A percentile compares a stretch with the other conserved stretches of the same genome.
Conservation (phyloP, 2,329 filamentous ascomycete species). For the Cercospora sojina region DNA sequence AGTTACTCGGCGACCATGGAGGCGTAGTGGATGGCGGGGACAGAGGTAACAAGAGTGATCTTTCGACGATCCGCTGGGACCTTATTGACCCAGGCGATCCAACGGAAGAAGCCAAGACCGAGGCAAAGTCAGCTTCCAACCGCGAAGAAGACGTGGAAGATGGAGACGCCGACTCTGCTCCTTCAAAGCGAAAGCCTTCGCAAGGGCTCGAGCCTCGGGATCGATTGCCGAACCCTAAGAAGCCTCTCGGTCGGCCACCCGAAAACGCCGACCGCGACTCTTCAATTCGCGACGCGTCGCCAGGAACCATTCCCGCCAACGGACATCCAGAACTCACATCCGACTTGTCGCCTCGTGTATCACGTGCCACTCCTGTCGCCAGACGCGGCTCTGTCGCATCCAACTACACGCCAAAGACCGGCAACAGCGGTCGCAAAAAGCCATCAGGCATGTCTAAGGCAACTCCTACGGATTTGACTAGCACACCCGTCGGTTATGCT, state of each 20-base stretch:
- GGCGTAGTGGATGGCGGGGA: slow-evolving; percentile 40
- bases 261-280: slow-evolving; percentile 13
- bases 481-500: slow-evolving; percentile 41
- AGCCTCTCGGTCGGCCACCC: slow-evolving; percentile 9
- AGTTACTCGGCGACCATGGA: slow-evolving; percentile 40
- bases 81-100: slow-evolving; percentile 58
- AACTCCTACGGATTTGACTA: neutral
- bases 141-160: slow-evolving; percentile 12
- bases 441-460: slow-evolving; percentile 13
- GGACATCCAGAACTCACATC: slow-evolving; percentile 10
- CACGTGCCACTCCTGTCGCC: slow-evolving; percentile 4
- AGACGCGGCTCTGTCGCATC: slow-evolving; percentile 8
- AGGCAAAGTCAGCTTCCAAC: slow-evolving; percentile 16
- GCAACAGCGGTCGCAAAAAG: neutral
- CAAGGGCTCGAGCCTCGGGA: neutral
- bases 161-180: slow-evolving; percentile 32
- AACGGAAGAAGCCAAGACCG: slow-evolving; percentile 24
- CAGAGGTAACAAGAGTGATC: slow-evolving; percentile 45
- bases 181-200: slow-evolving; percentile 3
- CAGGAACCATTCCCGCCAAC: neutral
- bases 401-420: slow-evolving; percentile 1
- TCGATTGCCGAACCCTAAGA: slow-evolving; percentile 6
- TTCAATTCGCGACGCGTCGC: slow-evolving; percentile 16
- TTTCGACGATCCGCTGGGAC: slow-evolving; percentile 62
- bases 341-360: slow-evolving; percentile 9